Base-by-base conservation (phyloP, 495 filamentous ascomycete genomes). In the Paragyromitra xinjiangensis region DNA sequence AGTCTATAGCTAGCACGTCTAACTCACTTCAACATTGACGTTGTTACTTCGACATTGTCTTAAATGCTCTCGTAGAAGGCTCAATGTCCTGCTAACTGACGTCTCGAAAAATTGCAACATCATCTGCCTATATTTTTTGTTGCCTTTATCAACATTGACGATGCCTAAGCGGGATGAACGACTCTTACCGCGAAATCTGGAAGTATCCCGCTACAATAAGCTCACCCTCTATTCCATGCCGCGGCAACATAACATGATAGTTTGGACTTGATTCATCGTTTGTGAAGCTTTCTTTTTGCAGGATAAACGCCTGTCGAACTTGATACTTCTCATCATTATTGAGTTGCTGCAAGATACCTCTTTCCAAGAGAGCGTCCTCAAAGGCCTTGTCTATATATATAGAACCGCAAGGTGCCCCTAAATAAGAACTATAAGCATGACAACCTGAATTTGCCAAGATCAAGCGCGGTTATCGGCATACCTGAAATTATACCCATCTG, bases 401-500 rank as follows among this genome's bases (percentile, higher is more conserved):
- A 1, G 74, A 77, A 26, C 74, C 74, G 45, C 74, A 71, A 9
- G 69, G 51, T 55, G 68, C 59, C 11, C 74, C 74, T 77, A 61
- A 44, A 22, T 39, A 58, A 14, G 12, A 64, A 58, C 9, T 14
- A 55, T 42, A 16, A 14, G 50, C 65, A n/a, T 61, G 14, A 26
- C 2, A 2, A 8, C 11, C 19, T 50, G 3, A 19, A 19, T 16
- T 3, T 39, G 9, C 29, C 4, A 37, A 37, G 9, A 37, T n/a
- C 14, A 14, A 37, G 5, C 12, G 9, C 8, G 7, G 2, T 14
- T 58, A 22, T 48, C 19, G 12, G n/a, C 68, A 26, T 72, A 77
- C 74, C 74, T 34, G 74, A 77, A 34, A 73, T 77, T 26, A 77
- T 77, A 4, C 69, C 74, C 50, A 73, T 65, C 51, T 77, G 68